Base-by-base conservation (phyloP, 768 basidiomycete genomes). In the Leccinum barrowsii region DNA sequence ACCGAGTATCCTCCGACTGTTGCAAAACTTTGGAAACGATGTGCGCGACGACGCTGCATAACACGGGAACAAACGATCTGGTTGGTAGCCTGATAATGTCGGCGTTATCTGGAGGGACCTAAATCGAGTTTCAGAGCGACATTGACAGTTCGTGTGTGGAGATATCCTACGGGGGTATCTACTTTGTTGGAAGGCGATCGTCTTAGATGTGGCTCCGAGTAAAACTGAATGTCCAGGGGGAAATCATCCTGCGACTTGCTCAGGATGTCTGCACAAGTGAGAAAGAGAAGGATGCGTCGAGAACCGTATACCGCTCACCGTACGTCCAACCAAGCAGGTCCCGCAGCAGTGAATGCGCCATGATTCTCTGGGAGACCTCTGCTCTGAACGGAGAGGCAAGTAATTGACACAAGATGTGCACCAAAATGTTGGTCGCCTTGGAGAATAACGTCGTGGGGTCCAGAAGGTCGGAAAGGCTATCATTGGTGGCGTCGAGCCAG, bases 401-500 rank as follows among this genome's bases (percentile, higher is more conserved):
- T n/a, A 65, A 13, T 24, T 72, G 65, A 24, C 78, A 79, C 21
- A 87, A 62, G 35, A 88, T 66, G 26, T 74, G 71, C 5, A 78
- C 72, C 22, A 80, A 70, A 17, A 79, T 77, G 28, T 73, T 64
- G 19, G 78, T 71, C 3, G 81, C 77, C 59, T 76, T 80, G 34
- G 77, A 72, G 65, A 78, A 82, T 62, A 91, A 69, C 3, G 74
- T 70, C 4, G 66, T 67, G 0, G 89, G 87, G 12, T 77, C 74
- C 26, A 76, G 71, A 47, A 79, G 67, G 15, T 68, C 78, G 21
- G 75, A 75, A 50, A 77, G 70, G 22, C 60, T 64, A n/a, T 70
- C 61, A 21, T 75, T 73, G 46, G 76, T 74, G n/a, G 74, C 75
- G 52, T 82, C 81, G 34, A 78, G 67, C 85, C 89, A 90, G 32